Evolutionary conservation across 495 filamentous ascomycete species (phyloP).

Genomic region (Hypoxylon trugodes): DNA sequence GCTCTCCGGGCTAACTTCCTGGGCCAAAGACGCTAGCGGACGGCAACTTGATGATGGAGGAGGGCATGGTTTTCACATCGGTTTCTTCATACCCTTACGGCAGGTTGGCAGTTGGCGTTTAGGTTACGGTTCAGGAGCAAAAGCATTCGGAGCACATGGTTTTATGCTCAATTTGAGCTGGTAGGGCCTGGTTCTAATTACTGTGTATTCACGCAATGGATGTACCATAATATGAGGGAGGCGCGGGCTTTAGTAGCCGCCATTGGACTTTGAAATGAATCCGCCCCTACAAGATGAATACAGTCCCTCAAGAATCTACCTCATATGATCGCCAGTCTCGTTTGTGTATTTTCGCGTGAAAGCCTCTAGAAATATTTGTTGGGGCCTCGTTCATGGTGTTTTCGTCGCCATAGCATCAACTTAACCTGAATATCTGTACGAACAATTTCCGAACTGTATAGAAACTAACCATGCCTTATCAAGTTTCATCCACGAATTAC

Average conservation of each 20-base stretch:
- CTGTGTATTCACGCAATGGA: not conserved
- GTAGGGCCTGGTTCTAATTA: not conserved
- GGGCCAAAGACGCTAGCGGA: constrained; percentile 33
- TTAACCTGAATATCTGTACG: no score
- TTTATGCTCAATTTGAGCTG: constrained; percentile 4
- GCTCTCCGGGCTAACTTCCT: constrained; percentile 57
- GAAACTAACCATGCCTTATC: no score
- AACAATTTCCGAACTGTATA: no score
- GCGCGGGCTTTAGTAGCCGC: no score
- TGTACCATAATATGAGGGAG: not conserved
- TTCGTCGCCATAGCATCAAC: no score
- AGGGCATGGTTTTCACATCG: constrained; percentile 2
- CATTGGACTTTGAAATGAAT: not conserved
- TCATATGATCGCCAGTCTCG: not conserved
- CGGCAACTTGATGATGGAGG: not conserved
- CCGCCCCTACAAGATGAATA: not conserved
- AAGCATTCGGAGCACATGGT: constrained; percentile 16
- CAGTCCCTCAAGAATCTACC: not conserved
- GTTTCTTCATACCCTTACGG: constrained; percentile 32
- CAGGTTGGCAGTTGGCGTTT: constrained; percentile 31
- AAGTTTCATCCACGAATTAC: not conserved
- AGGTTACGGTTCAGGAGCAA: constrained; percentile 29
- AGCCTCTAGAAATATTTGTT: not conserved
- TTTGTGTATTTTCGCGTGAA: not conserved
- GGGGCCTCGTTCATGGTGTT: no score